Conservation (phyloP, 1,284 basidiomycete species). For the Austroboletus rostrupii region DNA sequence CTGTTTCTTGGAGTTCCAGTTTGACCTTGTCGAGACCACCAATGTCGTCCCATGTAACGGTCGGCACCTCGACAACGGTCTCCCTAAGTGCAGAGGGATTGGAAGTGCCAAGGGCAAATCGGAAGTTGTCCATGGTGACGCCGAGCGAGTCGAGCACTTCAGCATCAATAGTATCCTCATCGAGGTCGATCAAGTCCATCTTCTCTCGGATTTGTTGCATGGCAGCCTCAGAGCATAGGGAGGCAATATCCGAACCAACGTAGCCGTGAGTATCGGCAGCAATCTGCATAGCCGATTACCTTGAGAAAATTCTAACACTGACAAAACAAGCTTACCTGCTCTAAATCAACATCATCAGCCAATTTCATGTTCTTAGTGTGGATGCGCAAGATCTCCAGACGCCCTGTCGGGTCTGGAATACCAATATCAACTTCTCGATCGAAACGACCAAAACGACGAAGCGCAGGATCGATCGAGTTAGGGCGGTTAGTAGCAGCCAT, state of each 20-base stretch:
- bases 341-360: constrained; percentile 95
- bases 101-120: constrained; percentile 80
- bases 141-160: constrained; percentile 86
- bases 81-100: constrained; percentile 86
- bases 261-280: constrained; percentile 99
- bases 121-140: constrained; percentile 92
- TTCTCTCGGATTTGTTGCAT: constrained; percentile 93
- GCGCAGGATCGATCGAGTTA: constrained; percentile 98
- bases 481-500: constrained; percentile 99
- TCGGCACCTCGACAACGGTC: constrained; percentile 89
- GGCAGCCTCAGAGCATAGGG: constrained; percentile 87
- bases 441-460: constrained; percentile 97
- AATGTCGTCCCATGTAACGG: constrained; percentile 96
- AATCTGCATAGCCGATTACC: constrained; percentile 50
- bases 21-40: constrained; percentile 99
- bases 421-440: constrained; percentile 99
- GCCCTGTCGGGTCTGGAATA: constrained; percentile 97
- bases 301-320: constrained; percentile 9
- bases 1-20: constrained; percentile 97
- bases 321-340: constrained; percentile 57
- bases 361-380: constrained; percentile 99
- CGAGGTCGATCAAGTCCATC: constrained; percentile 85
- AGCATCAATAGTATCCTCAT: constrained; percentile 85
- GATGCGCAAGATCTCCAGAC: constrained; percentile 96
- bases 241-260: constrained; percentile 96